A percentile compares a stretch with the other conserved stretches of the same genome.
phyloP scores from a whole-genome alignment of 495 filamentous ascomycete genomes.

The Acidomyces sp. region DNA sequence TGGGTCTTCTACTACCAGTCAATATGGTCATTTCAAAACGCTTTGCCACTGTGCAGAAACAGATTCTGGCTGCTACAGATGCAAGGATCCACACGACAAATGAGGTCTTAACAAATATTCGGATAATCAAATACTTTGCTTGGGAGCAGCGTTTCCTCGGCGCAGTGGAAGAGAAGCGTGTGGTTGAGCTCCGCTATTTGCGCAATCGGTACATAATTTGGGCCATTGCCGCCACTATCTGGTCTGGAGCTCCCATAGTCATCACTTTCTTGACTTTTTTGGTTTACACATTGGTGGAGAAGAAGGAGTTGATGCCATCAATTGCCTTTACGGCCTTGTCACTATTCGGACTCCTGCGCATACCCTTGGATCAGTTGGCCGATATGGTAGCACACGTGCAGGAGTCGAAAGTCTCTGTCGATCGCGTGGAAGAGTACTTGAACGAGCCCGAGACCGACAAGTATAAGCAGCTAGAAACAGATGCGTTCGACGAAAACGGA shows the following conservation, averaged over 20 bases:
- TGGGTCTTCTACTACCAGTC: constrained; percentile 75
- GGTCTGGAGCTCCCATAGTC: constrained; percentile 89
- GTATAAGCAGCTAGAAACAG: constrained; percentile 65
- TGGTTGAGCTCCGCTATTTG: constrained; percentile 61
- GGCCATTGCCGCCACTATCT: constrained; percentile 81
- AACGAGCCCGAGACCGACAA: constrained; percentile 94
- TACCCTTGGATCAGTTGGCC: constrained; percentile 89
- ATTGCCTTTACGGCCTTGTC: constrained; percentile 94
- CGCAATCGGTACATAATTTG: constrained; percentile 78
- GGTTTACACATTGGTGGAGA: constrained; percentile 80
- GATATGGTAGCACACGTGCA: constrained; percentile 99
- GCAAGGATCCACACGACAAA: constrained; percentile 94
- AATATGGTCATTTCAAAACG: constrained; percentile 75
- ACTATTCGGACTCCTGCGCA: constrained; percentile 86
- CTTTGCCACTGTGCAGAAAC: constrained; percentile 74
- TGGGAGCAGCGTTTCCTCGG: constrained; percentile 90
- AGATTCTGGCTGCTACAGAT: constrained; percentile 88
- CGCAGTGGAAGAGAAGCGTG: constrained; percentile 77
- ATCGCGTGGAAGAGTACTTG: constrained; percentile 91
- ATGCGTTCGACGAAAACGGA: constrained; percentile 45
- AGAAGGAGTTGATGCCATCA: constrained; percentile 79
- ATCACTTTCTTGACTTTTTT: constrained; percentile 96
- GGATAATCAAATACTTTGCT: constrained; percentile 99
- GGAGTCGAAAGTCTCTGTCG: constrained; percentile 92
- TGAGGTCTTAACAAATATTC: constrained; percentile 92